Evolutionary conservation across 768 basidiomycete species (phyloP), one percentile per base, ranked within the genome.

Genomic region (Boletus speciosus): DNA sequence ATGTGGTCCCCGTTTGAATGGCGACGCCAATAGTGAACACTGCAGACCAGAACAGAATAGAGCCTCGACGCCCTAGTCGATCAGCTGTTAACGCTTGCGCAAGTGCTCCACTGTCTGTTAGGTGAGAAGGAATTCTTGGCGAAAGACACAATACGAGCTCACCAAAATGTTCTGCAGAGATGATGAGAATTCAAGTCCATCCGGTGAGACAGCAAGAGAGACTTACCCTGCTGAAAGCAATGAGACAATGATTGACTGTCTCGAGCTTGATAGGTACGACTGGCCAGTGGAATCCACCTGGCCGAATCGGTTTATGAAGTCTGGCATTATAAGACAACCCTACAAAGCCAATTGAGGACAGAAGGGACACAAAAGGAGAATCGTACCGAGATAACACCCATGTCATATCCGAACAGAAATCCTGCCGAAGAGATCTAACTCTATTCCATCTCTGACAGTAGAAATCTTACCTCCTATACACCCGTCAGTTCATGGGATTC

Each of bases 311-410:
- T 72, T 59, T 60, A 88, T 76, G 67, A 90, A 90, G 66, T 90
- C 87, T 8, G 81, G 81, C 85, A 89, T 89, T 54, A 90, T 88
- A 32, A 90, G 69, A 62, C 86, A 88, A 76, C 88, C 88, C 82
- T 85, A 61, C 3, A 32, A 25, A 34, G 14, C 19, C 16, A 15
- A 25, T 10, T 49, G 12, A 51, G 16, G 19, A 55, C 48, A 51
- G n/a, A 48, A 49, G 50, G n/a, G 37, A 52, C 15, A n/a, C 12
- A 45, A 25, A 36, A 51, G 4, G 19, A 16, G 35, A 19, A 43
- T 15, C 5, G 49, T 56, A 86, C 84, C 51, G 86, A 88, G 56
- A 88, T 87, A 51, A 88, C 83, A 67, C 87, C 85, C 65, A 88
- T 86, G 58, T 88, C 86, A 66, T 88, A 88, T 56, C 86, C 85